Evolutionary conservation across 495 filamentous ascomycete genomes (phyloP).

Genomic region (Hyaloscypha bicolor): DNA sequence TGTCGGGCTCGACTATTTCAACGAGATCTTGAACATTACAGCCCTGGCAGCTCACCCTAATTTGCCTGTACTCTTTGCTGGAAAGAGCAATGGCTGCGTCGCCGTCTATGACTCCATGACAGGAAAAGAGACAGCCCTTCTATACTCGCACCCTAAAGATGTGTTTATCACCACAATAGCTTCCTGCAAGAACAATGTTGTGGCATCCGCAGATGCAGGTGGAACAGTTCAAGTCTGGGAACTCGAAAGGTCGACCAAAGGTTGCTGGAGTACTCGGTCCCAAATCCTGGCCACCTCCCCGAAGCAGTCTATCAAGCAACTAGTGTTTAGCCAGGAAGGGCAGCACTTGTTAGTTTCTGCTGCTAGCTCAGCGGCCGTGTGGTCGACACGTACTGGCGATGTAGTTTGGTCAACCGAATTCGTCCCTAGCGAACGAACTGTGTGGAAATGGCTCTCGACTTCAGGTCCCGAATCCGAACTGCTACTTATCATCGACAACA

Average conservation of each 20-base stretch:
- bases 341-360: background rate
- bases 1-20: background rate
- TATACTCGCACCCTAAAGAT: background rate
- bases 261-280: no score
- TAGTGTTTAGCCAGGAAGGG: no score
- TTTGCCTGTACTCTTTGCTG: background rate
- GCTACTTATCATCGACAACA: background rate
- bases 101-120: background rate
- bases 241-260: no score
- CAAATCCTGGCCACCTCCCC: no score
- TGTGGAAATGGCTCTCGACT: slow-evolving; percentile 1
- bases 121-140: background rate
- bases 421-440: background rate
- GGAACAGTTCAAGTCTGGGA: no score
- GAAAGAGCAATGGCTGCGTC: background rate
- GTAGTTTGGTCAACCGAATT: background rate
- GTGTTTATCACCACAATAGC: no score
- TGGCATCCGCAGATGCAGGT: no score
- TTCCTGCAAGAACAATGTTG: no score
- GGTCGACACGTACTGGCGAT: background rate
- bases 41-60: background rate
- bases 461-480: background rate
- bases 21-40: background rate
- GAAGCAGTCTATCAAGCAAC: no score
- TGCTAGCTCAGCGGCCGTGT: background rate